phyloP scores from a whole-genome alignment of 495 filamentous ascomycete species.

The Tirmania nivea region DNA sequence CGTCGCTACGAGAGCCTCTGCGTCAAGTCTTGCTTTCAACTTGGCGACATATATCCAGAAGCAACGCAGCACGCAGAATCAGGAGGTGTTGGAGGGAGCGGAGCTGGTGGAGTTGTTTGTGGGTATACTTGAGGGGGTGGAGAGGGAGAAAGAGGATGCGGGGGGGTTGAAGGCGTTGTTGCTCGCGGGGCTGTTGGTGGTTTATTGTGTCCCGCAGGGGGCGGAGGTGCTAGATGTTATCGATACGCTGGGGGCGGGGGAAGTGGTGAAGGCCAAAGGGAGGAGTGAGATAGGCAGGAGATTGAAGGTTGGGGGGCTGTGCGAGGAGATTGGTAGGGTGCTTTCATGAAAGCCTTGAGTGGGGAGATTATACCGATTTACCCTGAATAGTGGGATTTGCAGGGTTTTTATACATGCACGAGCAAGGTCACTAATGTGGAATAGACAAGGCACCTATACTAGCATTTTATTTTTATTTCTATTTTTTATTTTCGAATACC shows the following conservation, averaged over 20 bases:
- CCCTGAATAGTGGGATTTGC: no score
- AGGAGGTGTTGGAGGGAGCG: slow-evolving; percentile 39
- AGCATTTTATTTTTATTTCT: no score
- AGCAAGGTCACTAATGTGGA: no score
- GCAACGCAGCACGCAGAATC: slow-evolving; percentile 32
- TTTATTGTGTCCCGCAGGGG: slow-evolving; percentile 37
- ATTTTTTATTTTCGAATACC: no score
- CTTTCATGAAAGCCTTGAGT: no score
- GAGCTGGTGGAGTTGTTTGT: slow-evolving; percentile 62
- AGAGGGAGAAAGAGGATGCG: slow-evolving; percentile 38
- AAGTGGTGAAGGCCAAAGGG: slow-evolving; percentile 4
- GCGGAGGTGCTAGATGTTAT: not conserved
- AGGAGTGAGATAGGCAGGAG: slow-evolving; percentile 3
- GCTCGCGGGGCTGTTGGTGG: slow-evolving; percentile 47
- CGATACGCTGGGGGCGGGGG: slow-evolving; percentile 8
- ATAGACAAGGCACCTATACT: no score
- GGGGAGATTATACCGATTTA: no score
- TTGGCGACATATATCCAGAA: slow-evolving; percentile 47
- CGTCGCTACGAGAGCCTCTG: slow-evolving; percentile 42
- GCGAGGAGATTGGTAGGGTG: no score
- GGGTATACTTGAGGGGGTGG: slow-evolving; percentile 52
- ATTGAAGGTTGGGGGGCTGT: not conserved
- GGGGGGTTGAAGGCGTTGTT: slow-evolving; percentile 55
- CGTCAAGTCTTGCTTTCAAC: slow-evolving; percentile 67
- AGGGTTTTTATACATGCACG: no score